A percentile compares a stretch with the other conserved stretches of the same genome.
Conservation (phyloP, 306 rosid species). For the cucumber (Cucumis sativus) region Cucumber_9930_V3 NC_026661.2:21024501-21025000, state of each 20-base stretch:
- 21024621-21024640: neutral
- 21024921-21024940: neutral
- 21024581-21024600: neutral
- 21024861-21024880: neutral
- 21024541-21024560: too few species aligned
- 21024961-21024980: constrained; percentile 53
- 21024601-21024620: neutral
- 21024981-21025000: constrained; percentile 72
- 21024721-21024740: neutral
- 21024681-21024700: neutral
- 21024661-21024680: neutral
- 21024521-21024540: too few species aligned
- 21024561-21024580: neutral
- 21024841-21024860: neutral
- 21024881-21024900: neutral
- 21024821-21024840: neutral
- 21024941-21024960: neutral
- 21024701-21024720: neutral
- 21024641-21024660: neutral
- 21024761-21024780: neutral
- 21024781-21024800: neutral
- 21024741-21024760: neutral
- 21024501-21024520: neutral
- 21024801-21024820: neutral
- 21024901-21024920: neutral